These are phyloP conservation scores for Lactarius quietus DNA, from an alignment of 768 basidiomycete species.

Conservation along the genomic window DNA sequence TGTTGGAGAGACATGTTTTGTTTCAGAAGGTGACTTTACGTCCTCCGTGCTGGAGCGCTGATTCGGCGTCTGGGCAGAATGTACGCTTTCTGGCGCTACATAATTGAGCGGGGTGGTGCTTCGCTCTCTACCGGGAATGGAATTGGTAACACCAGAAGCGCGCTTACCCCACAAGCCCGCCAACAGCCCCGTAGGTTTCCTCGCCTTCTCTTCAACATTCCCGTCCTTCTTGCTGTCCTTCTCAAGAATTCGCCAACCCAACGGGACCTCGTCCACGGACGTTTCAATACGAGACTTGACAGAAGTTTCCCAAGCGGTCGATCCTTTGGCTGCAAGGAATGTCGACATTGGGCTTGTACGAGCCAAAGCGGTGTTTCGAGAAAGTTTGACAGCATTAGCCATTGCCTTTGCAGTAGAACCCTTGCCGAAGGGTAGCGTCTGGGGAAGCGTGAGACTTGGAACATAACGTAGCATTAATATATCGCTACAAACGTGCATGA, in stretches of 20 bases:
- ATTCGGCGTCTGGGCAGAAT: neutral
- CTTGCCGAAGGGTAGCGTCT: constrained; percentile 46
- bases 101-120: neutral
- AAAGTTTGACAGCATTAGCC: constrained; percentile 58
- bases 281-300: constrained; percentile 52
- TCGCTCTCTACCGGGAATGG: constrained; percentile 1
- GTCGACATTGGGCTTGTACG: constrained; percentile 65
- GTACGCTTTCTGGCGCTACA: constrained; percentile 3
- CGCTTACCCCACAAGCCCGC: constrained; percentile 64
- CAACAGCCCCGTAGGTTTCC: constrained; percentile 56
- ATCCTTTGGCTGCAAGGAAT: constrained; percentile 66
- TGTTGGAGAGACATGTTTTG: constrained; percentile 2
- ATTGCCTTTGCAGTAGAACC: constrained; percentile 57
- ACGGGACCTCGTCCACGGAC: constrained; percentile 55
- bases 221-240: constrained; percentile 42
- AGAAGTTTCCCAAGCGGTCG: constrained; percentile 70
- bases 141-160: constrained; percentile 10
- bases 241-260: constrained; percentile 70
- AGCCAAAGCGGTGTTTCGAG: constrained; percentile 53
- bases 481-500: constrained; percentile 34
- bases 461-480: constrained; percentile 42
- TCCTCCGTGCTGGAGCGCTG: constrained; percentile 11
- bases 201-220: constrained; percentile 44
- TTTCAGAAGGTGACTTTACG: constrained; percentile 4
- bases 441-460: constrained; percentile 50